These are phyloP conservation scores for Deinandra increscens DNA, from an alignment of 129 eudicot genomes.

Conservation along the genomic window DNA sequence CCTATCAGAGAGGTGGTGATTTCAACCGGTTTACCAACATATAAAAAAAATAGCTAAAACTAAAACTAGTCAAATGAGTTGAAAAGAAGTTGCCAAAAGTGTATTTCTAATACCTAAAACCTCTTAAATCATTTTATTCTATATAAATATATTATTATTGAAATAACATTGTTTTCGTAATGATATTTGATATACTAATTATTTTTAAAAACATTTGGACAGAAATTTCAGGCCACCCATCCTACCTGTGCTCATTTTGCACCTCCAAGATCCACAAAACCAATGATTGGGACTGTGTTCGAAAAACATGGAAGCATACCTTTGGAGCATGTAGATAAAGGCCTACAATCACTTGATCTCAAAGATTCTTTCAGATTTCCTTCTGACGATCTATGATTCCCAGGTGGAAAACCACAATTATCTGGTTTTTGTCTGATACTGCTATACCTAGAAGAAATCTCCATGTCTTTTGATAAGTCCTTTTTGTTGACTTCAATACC, in stretches of 20 bases:
- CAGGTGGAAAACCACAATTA: slow-evolving; percentile 36
- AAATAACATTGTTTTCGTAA: background rate
- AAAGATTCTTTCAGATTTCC: slow-evolving; percentile 54
- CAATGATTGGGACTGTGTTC: background rate
- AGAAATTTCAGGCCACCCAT: background rate
- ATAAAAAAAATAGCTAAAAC: background rate
- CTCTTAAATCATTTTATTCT: background rate
- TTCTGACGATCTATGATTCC: slow-evolving; percentile 45
- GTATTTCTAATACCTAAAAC: background rate
- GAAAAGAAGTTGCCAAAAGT: background rate
- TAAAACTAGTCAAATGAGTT: background rate
- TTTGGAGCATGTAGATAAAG: slow-evolving; percentile 37
- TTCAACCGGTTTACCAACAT: background rate
- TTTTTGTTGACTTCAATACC: slow-evolving; percentile 38
- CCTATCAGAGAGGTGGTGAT: background rate
- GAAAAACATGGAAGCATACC: slow-evolving; percentile 42
- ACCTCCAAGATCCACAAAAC: background rate
- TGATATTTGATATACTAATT: background rate
- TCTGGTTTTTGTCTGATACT: slow-evolving; percentile 39
- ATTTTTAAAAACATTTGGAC: background rate
- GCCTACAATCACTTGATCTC: slow-evolving; percentile 39
- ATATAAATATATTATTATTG: background rate
- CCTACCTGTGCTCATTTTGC: background rate
- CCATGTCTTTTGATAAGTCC: slow-evolving; percentile 43
- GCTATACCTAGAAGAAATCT: slow-evolving; percentile 41